These are phyloP conservation scores for Ceratocystis eucalypticola DNA, from an alignment of 2,329 filamentous ascomycete species.

Conservation along the genomic window DNA sequence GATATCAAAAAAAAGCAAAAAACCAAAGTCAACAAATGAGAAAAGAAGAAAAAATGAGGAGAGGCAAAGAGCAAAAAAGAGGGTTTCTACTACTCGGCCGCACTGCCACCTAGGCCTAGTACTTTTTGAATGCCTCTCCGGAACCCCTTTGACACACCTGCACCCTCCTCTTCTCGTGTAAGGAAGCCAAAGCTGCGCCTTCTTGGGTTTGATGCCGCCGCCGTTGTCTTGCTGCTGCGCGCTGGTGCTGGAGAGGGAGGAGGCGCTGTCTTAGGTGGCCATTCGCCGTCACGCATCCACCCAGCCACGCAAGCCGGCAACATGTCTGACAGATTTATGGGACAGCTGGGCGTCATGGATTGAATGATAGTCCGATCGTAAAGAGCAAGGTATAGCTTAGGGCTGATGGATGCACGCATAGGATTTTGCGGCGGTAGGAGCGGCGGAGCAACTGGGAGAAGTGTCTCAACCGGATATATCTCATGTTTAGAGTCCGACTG, in stretches of 20 bases:
- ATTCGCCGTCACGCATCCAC: conserved; percentile 88
- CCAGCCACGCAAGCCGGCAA: conserved; percentile 69
- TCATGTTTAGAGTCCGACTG: background rate
- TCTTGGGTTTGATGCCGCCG: conserved; percentile 24
- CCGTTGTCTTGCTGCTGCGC: conserved; percentile 31
- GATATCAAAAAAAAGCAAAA: conserved; percentile 9
- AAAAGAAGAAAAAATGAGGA: background rate
- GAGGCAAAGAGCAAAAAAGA: background rate
- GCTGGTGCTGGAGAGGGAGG: conserved; percentile 31
- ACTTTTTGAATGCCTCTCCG: conserved; percentile 34
- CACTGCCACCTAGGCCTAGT: conserved; percentile 15
- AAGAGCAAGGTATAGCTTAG: conserved; percentile 62
- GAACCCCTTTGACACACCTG: conserved; percentile 23
- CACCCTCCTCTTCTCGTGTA: conserved; percentile 29
- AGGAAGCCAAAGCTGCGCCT: conserved; percentile 38
- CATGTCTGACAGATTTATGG: conserved; percentile 75
- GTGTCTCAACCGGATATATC: conserved; percentile 40
- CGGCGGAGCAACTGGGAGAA: conserved; percentile 60
- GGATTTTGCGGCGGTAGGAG: conserved; percentile 61
- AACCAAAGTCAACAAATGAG: background rate
- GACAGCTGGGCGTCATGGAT: conserved; percentile 67
- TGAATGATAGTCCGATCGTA: conserved; percentile 82
- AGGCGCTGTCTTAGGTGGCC: conserved; percentile 56
- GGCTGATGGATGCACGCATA: conserved; percentile 63
- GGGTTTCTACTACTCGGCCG: background rate